Base-by-base conservation (phyloP, 371 early-diverging fungal species). In the Mortierella sp. region DNA sequence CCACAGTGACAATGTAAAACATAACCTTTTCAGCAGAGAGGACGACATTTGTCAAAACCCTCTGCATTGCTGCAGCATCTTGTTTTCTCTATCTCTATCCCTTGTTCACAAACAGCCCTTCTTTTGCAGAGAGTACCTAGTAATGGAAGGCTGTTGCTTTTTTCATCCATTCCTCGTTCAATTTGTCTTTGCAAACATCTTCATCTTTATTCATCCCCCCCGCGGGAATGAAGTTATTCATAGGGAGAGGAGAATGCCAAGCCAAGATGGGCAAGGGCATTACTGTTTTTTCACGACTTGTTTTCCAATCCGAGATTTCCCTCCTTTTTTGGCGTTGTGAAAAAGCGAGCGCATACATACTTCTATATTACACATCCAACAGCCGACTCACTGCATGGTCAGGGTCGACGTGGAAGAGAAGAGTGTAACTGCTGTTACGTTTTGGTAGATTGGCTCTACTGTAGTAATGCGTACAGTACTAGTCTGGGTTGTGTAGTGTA, bases 211-310 rank as follows among this genome's bases (percentile, higher is more conserved):
- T 50, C 50, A 16, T 13, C 50, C 50, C 50, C 50, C 13, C 14
- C 50, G 50, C 10, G 50, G 14, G 50, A 50, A 50, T 16, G 50
- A 50, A 26, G 8, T 26, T 58, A 13, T 34, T 34, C 63, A 31
- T 31, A 19, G 63, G 19, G 34, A 60, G 63, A 19, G 28, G 34
- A 63, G 55, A 63, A 63, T 63, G 63, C 63, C 63, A 63, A 63
- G 63, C 63, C 31, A 63, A 34, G 63, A 63, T 63, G 63, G 26
- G 34, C 38, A 31, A 19, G 63, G 0, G 6, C 16, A 16, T 19
- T 63, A 63, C 63, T 63, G 38, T 28, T 31, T 31, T 28, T 60
- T 31, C 60, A 31, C 60, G 58, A 58, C 58, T 26, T 26, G 26
- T 58, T 28, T 50, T 50, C 16, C 50, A 50, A 31, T 31, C 13